phyloP scores from a whole-genome alignment of 129 eudicot species.

The Lactuca sativa region DNA sequence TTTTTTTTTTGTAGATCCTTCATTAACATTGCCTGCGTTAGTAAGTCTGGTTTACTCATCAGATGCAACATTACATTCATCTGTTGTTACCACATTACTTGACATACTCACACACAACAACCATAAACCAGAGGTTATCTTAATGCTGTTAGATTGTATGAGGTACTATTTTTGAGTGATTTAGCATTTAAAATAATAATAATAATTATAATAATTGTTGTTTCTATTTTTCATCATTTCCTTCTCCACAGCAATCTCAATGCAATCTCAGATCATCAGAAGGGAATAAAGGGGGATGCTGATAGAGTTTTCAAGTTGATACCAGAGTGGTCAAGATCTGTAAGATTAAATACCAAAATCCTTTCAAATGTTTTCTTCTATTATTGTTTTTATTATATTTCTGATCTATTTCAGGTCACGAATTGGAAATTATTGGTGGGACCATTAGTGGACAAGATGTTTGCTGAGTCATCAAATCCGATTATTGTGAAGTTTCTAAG shows the following conservation, averaged over 20 bases:
- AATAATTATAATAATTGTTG: neutral
- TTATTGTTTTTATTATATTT: neutral
- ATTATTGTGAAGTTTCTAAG: constrained; percentile 69
- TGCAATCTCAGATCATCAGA: constrained; percentile 38
- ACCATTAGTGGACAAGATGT: constrained; percentile 78
- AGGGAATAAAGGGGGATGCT: constrained; percentile 45
- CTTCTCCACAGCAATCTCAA: constrained; percentile 45
- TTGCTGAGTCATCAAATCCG: constrained; percentile 86
- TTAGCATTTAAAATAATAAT: neutral
- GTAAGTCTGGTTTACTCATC: constrained; percentile 49
- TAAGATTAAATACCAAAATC: constrained; percentile 43
- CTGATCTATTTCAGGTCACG: constrained; percentile 53
- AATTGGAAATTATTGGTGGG: constrained; percentile 62
- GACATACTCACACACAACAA: constrained; percentile 61
- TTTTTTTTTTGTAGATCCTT: constrained; percentile 56
- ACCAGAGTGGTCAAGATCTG: constrained; percentile 75
- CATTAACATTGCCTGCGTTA: constrained; percentile 60
- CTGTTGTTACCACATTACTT: constrained; percentile 47
- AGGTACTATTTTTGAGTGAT: constrained; percentile 44
- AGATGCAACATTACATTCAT: constrained; percentile 38
- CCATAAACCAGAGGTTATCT: constrained; percentile 51
- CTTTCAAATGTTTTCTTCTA: neutral
- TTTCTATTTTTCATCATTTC: constrained; percentile 9
- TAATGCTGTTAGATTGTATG: constrained; percentile 67
- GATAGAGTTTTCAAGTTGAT: constrained; percentile 72